Percentiles rank a stretch among this genome's conserved stretches.
phyloP scores from a whole-genome alignment of 176 grass and related monocot genomes.

The Elymus sibiricus region DNA sequence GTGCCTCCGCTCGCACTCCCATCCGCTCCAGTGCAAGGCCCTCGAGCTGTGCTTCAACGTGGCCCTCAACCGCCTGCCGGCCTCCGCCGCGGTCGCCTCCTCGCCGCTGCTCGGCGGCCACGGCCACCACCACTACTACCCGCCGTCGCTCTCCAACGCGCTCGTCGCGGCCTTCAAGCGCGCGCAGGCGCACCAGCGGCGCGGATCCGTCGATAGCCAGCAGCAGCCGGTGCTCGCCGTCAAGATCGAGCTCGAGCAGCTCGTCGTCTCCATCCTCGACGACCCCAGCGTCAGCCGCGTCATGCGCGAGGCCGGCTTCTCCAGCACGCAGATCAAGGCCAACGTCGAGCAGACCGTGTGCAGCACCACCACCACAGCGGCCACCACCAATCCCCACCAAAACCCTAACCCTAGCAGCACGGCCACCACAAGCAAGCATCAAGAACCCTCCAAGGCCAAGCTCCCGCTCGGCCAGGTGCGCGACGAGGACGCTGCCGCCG shows the following conservation, averaged over 20 bases:
- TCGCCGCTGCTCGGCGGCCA: conserved; percentile 47
- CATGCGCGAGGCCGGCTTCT: conserved; percentile 97
- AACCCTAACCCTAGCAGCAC: conserved; percentile 55
- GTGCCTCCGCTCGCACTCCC: conserved; percentile 82
- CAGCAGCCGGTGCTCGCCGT: conserved; percentile 87
- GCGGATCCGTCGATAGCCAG: conserved; percentile 77
- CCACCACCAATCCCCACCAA: conserved; percentile 4
- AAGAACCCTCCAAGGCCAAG: conserved; percentile 49
- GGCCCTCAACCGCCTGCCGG: conserved; percentile 80
- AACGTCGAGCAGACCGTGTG: conserved; percentile 83
- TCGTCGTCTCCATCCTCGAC: conserved; percentile 94
- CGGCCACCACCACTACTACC: conserved; percentile 51
- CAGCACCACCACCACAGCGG: conserved; percentile 29
- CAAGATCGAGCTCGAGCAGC: conserved; percentile 92
- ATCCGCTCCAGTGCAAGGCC: conserved; percentile 94
- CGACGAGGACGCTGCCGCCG: conserved; percentile 52
- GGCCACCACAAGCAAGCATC: conserved; percentile 17
- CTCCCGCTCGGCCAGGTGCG: conserved; percentile 20
- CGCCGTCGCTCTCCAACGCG: conserved; percentile 78
- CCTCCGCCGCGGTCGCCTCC: conserved; percentile 45
- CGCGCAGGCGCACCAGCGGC: conserved; percentile 89
- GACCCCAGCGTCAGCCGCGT: conserved; percentile 94
- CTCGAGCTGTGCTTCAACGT: conserved; percentile 99
- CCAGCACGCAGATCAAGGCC: conserved; percentile 88
- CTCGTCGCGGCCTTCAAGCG: conserved; percentile 94